Evolutionary conservation across 345 rosid species (phyloP), one percentile per base, ranked within the genome.

Genomic region (Crucihimalaya himalaica): DNA sequence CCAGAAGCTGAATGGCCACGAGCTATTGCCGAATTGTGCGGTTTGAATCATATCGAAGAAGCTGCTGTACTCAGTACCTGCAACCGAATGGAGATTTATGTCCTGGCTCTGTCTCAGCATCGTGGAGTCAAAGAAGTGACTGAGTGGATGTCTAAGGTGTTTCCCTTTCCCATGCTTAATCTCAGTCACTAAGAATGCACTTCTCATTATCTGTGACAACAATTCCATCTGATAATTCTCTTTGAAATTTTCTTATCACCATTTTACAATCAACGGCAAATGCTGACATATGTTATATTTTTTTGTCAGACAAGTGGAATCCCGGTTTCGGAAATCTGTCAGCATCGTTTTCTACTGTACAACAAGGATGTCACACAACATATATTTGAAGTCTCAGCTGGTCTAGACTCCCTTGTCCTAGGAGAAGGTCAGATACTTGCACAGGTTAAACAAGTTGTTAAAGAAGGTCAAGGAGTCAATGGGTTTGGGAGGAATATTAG

Each of bases 381-480:
- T 80, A 28, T 95, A 20, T 95, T 95, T 48, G 97, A 95, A 84
- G 99, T 95, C n/a, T 92, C 99, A 45, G 93, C 97, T 1, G 99
- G 99, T 66, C 86, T 95, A 3, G 97, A 87, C 81, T 89, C 92
- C 5, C 96, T 89, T 70, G 90, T 89, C 52, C 79, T 89, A 11
- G 92, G 96, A 20, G 96, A 89, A 84, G 87, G 92, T 58, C 96
- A 89, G 79, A 89, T 89, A 53, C 89, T 87, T 78, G 84, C 96
- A 18, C 96, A 89, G 82, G 96, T 89, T 62, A 89, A 83, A 81
- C 92, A 89, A 67, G 92, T 86, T 15, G 96, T 86, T 63, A 87
- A 83, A 69, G 80, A 74, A 40, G 88, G 96, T 29, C 89, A 89
- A 82, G 89, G 86, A 65, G 90, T 89, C 11, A 83, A 75, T 66